A percentile compares a stretch with the other conserved stretches of the same genome.
These are phyloP conservation scores for Cryptococcus jaspeensis DNA, from an alignment of 1,284 basidiomycete species.

Conservation along the genomic window DNA sequence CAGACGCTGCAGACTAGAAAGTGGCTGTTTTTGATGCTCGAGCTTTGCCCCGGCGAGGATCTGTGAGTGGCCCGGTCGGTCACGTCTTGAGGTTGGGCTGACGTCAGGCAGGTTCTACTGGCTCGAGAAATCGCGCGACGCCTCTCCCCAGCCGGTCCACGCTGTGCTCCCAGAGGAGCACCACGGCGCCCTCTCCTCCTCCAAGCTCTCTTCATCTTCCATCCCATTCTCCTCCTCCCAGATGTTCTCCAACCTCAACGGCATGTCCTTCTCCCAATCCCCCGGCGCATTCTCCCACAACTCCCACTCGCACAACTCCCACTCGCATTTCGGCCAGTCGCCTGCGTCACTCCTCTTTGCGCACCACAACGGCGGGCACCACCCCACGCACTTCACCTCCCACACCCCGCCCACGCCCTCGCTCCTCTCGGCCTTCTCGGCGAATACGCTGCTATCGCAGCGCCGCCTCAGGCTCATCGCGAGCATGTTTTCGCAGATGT, in stretches of 20 bases:
- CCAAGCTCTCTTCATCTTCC: conserved; percentile 48
- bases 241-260: conserved; percentile 37
- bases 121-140: conserved; percentile 87
- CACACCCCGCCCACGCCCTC: conserved; percentile 90
- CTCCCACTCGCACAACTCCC: conserved; percentile 12
- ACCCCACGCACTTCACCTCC: conserved; percentile 25
- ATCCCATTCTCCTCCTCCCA: conserved; percentile 50
- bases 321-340: conserved; percentile 23
- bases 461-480: conserved; percentile 87
- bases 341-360: conserved; percentile 45
- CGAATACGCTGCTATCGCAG: conserved; percentile 76
- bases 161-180: conserved; percentile 51
- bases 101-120: conserved; percentile 72
- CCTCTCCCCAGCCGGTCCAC: conserved; percentile 62
- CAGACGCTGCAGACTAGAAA: conserved; percentile 78
- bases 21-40: conserved; percentile 76
- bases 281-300: conserved; percentile 37
- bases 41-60: conserved; percentile 96
- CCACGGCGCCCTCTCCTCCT: conserved; percentile 42
- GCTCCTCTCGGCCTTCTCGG: conserved; percentile 82
- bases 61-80: conserved; percentile 32
- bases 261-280: conserved; percentile 36
- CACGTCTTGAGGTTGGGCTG: conserved; percentile 6
- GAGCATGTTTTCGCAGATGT: conserved; percentile 98
- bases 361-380: conserved; percentile 40